Conservation (phyloP, 495 filamentous ascomycete species). For the Talaromyces nanjingensis region DNA sequence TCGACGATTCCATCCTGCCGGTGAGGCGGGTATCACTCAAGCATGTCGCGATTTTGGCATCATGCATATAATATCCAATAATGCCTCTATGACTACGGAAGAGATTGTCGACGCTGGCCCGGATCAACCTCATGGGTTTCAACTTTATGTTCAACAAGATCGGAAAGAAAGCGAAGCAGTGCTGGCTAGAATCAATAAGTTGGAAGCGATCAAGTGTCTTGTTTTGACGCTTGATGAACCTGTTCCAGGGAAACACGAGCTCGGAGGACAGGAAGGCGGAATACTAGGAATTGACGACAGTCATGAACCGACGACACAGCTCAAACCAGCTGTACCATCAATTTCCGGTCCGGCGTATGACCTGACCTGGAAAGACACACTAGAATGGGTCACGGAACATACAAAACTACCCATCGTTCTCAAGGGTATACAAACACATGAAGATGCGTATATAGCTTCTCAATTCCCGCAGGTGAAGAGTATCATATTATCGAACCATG, state of each 20-base stretch:
- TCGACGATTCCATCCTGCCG: conserved; percentile 75
- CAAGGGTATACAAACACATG: conserved; percentile 90
- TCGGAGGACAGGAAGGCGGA: neutral
- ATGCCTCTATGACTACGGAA: conserved; percentile 82
- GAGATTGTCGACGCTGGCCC: conserved; percentile 67
- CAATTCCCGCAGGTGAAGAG: conserved; percentile 65
- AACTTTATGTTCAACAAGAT: conserved; percentile 81
- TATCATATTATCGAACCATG: conserved; percentile 86
- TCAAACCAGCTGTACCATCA: conserved; percentile 12
- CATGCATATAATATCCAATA: conserved; percentile 81
- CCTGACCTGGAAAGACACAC: conserved; percentile 75
- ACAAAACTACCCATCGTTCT: conserved; percentile 78
- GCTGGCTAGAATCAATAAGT: conserved; percentile 65
- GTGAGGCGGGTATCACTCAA: conserved; percentile 78
- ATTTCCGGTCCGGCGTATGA: conserved; percentile 25
- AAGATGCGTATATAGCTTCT: conserved; percentile 79
- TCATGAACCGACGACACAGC: conserved; percentile 45
- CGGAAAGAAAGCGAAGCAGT: conserved; percentile 75
- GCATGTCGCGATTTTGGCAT: conserved; percentile 71
- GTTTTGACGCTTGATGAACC: conserved; percentile 89
- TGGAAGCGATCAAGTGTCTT: conserved; percentile 70
- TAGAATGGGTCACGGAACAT: conserved; percentile 70
- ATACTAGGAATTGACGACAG: neutral
- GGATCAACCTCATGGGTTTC: conserved; percentile 81
- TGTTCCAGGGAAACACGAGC: conserved; percentile 83